Percentiles rank a stretch among this genome's conserved stretches.
Evolutionary conservation across 2,329 filamentous ascomycete genomes (phyloP).

Genomic region (Annulohypoxylon truncatum): DNA sequence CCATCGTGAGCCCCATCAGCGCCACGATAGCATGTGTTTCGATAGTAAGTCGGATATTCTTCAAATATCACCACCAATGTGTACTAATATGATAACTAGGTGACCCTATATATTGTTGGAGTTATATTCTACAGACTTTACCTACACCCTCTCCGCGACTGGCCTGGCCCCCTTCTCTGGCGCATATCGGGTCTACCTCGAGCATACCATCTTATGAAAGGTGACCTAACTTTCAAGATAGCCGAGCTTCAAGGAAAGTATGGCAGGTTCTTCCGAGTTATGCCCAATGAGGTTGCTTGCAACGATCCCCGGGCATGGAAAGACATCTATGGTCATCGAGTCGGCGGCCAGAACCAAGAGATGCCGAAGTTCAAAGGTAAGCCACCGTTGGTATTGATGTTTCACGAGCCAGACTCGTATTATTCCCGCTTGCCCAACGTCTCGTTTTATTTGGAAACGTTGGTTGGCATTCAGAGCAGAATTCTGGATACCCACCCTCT

Average conservation of each 20-base stretch:
- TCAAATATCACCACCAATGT: not conserved
- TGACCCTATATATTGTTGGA: constrained; percentile 35
- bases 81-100: constrained; percentile 24
- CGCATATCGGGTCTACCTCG: constrained; percentile 43
- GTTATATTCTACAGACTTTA: constrained; percentile 45
- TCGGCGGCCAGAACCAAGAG: constrained; percentile 46
- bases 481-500: not conserved
- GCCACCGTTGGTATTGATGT: not conserved
- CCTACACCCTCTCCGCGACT: constrained; percentile 46
- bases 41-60: constrained; percentile 22
- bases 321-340: constrained; percentile 56
- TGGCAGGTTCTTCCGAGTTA: constrained; percentile 56
- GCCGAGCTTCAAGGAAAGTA: constrained; percentile 52
- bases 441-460: not conserved
- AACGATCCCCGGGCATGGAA: constrained; percentile 54
- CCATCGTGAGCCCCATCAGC: not conserved
- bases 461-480: not conserved
- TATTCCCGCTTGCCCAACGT: not conserved
- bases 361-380: constrained; percentile 47
- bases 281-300: constrained; percentile 57
- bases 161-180: constrained; percentile 48
- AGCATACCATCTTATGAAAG: constrained; percentile 40
- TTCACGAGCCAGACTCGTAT: not conserved
- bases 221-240: constrained; percentile 44
- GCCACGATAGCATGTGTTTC: constrained; percentile 15